phyloP scores from a whole-genome alignment of 2,329 filamentous ascomycete genomes.

The Stenocarpella maydis region DNA sequence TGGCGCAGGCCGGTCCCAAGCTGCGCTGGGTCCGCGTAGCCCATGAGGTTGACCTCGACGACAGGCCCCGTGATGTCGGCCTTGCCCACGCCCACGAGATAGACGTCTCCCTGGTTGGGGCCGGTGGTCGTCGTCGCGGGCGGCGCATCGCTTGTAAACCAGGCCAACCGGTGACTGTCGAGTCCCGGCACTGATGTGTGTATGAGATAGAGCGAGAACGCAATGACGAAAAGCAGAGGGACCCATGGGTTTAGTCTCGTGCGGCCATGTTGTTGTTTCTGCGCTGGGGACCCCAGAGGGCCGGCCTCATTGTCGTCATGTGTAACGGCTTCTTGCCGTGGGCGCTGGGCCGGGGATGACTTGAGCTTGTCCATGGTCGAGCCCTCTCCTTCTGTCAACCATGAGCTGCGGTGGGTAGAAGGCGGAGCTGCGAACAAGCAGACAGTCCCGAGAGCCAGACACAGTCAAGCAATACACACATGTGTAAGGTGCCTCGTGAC shows the following conservation, averaged over 20 bases:
- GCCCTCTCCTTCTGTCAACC: neutral
- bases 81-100: constrained; percentile 61
- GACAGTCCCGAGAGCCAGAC: neutral
- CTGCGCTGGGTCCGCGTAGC: constrained; percentile 82
- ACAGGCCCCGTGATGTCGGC: constrained; percentile 73
- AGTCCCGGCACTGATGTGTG: neutral
- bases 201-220: neutral
- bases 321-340: neutral
- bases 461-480: neutral
- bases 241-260: neutral
- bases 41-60: constrained; percentile 89
- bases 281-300: neutral
- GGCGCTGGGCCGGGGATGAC: neutral
- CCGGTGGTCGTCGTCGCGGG: neutral
- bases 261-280: neutral
- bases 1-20: constrained; percentile 85
- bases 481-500: neutral
- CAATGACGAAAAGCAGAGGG: neutral
- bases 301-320: neutral
- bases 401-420: neutral
- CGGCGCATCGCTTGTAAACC: constrained; percentile 1
- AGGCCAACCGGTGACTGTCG: neutral
- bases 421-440: neutral
- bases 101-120: constrained; percentile 47
- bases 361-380: constrained; percentile 1